Percentiles rank a stretch among this genome's conserved stretches.
Conservation (phyloP, 345 rosid species). For the Eucalyptus marginata region DNA sequence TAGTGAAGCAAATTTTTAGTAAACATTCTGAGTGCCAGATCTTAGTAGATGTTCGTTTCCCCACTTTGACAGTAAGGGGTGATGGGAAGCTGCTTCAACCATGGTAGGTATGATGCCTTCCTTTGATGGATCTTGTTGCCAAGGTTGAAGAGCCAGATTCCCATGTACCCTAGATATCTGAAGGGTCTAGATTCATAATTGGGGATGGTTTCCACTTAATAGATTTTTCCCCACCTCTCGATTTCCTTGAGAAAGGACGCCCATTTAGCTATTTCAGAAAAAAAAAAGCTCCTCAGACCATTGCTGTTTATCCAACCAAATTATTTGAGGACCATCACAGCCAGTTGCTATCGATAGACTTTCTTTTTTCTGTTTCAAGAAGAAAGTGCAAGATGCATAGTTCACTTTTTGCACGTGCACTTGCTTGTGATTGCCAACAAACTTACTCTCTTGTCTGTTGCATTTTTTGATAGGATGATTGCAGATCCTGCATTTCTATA, state of each 20-base stretch:
- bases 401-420: background rate
- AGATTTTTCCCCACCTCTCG: background rate
- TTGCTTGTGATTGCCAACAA: background rate
- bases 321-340: background rate
- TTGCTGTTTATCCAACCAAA: background rate
- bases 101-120: background rate
- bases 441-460: background rate
- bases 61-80: background rate
- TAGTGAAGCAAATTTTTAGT: background rate
- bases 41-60: background rate
- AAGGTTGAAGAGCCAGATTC: background rate
- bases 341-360: background rate
- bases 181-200: background rate
- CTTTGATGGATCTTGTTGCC: background rate
- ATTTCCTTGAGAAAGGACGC: background rate
- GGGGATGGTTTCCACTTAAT: background rate
- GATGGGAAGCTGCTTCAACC: background rate
- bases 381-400: background rate
- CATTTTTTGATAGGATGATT: conserved; percentile 52
- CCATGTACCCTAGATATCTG: background rate
- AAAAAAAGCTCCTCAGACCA: background rate
- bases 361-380: background rate
- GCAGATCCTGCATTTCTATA: conserved; percentile 91
- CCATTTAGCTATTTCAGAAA: background rate
- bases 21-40: background rate